phyloP scores from a whole-genome alignment of 2,329 filamentous ascomycete species.

The Trichoderma simmonsii region DNA sequence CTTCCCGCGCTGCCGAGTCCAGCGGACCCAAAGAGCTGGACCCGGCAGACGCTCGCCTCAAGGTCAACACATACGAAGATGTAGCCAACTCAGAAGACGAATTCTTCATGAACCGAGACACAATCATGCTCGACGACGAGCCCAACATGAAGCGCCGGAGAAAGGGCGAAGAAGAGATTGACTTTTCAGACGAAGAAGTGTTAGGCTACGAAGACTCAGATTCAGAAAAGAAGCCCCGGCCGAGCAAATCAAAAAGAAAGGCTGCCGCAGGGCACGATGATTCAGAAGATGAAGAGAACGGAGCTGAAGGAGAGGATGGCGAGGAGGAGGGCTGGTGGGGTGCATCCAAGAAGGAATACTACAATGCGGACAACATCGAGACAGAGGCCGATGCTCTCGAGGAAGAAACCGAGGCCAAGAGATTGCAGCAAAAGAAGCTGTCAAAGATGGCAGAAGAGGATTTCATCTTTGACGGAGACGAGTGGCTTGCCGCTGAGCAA shows the following conservation, averaged over 20 bases:
- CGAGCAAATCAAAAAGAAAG: constrained; percentile 20
- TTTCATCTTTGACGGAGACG: constrained; percentile 86
- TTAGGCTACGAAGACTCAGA: constrained; percentile 48
- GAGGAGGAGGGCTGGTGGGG: constrained; percentile 78
- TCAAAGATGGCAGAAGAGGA: constrained; percentile 86
- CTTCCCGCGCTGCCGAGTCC: constrained; percentile 45
- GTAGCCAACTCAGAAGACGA: constrained; percentile 94
- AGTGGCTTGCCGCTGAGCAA: constrained; percentile 67
- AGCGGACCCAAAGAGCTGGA: constrained; percentile 55
- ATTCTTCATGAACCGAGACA: constrained; percentile 83
- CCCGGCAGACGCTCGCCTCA: constrained; percentile 59
- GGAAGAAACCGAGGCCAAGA: constrained; percentile 85
- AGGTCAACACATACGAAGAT: constrained; percentile 68
- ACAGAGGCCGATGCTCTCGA: constrained; percentile 71
- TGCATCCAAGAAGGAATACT: constrained; percentile 83
- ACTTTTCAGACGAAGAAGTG: constrained; percentile 62
- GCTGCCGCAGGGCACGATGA: constrained; percentile 23
- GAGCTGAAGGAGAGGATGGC: constrained; percentile 47
- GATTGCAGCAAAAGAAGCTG: constrained; percentile 87
- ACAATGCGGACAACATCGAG: constrained; percentile 74
- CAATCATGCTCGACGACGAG: constrained; percentile 79
- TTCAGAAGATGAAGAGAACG: constrained; percentile 58
- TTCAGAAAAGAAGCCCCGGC: constrained; percentile 39
- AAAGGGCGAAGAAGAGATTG: constrained; percentile 66
- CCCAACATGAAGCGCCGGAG: constrained; percentile 74